These are phyloP conservation scores for Lachancea meyersii DNA, from an alignment of 805 yeast species.

Conservation along the genomic window DNA sequence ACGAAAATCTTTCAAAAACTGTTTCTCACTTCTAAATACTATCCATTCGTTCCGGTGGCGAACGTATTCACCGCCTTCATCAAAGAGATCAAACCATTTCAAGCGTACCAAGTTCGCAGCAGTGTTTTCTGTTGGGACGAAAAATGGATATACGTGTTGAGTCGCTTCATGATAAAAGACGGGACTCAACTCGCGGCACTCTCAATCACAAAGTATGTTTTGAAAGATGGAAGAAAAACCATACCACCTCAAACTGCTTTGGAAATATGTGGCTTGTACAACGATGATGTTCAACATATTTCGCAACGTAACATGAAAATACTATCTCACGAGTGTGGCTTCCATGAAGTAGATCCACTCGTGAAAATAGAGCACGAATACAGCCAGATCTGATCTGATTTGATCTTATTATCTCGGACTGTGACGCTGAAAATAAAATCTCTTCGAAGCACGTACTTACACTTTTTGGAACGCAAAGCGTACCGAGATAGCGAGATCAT, in stretches of 20 bases:
- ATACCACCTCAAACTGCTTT: slow-evolving; percentile 59
- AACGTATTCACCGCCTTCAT: slow-evolving; percentile 61
- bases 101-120: slow-evolving; percentile 47
- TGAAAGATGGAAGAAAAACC: slow-evolving; percentile 73
- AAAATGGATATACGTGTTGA: slow-evolving; percentile 74
- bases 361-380: slow-evolving; percentile 19
- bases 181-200: slow-evolving; percentile 45
- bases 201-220: slow-evolving; percentile 71
- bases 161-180: slow-evolving; percentile 47
- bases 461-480: no score
- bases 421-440: not conserved
- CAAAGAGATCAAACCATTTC: slow-evolving; percentile 67
- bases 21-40: slow-evolving; percentile 38
- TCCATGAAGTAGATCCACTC: slow-evolving; percentile 26
- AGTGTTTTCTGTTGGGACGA: slow-evolving; percentile 75
- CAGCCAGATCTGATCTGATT: not conserved
- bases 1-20: slow-evolving; percentile 50
- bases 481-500: no score
- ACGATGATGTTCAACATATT: slow-evolving; percentile 42
- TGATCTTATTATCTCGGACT: not conserved
- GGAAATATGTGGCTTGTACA: slow-evolving; percentile 48
- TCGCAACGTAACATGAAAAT: slow-evolving; percentile 35
- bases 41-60: slow-evolving; percentile 73
- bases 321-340: slow-evolving; percentile 24
- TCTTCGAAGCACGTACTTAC: no score